Conservation (phyloP, 1,284 basidiomycete genomes). For the Vanrija pseudolonga region DNA sequence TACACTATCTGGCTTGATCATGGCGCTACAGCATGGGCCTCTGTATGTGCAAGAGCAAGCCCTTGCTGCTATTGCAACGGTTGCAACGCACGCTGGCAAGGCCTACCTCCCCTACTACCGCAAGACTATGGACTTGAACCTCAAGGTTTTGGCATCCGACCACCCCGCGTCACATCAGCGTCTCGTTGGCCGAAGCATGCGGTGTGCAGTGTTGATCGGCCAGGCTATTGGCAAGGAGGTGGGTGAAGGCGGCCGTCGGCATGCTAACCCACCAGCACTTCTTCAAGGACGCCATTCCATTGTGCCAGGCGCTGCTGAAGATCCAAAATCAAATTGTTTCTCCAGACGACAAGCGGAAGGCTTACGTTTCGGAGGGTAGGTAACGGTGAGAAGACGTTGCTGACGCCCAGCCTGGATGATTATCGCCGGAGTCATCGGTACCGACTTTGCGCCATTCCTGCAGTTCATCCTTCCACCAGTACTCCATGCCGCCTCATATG, state of each 20-base stretch:
- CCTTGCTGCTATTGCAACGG: conserved; percentile 69
- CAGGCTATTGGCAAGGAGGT: conserved; percentile 64
- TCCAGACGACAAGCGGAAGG: conserved; percentile 28
- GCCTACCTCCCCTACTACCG: conserved; percentile 36
- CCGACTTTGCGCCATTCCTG: conserved; percentile 77
- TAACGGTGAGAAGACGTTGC: neutral
- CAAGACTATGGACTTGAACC: conserved; percentile 29
- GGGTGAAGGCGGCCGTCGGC: neutral
- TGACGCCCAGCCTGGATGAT: conserved; percentile 6
- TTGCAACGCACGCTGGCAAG: conserved; percentile 71
- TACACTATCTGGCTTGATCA: conserved; percentile 9
- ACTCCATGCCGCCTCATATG: conserved; percentile 66
- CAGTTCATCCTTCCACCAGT: conserved; percentile 74
- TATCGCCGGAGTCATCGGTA: conserved; percentile 52
- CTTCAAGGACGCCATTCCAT: conserved; percentile 62
- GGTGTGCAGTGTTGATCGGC: conserved; percentile 75
- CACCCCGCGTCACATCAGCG: conserved; percentile 62
- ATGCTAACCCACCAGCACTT: conserved; percentile 7
- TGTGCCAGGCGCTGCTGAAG: conserved; percentile 68
- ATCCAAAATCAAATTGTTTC: conserved; percentile 62
- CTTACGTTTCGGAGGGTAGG: conserved; percentile 38
- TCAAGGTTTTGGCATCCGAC: conserved; percentile 57
- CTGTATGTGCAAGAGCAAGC: conserved; percentile 76
- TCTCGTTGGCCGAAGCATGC: conserved; percentile 73
- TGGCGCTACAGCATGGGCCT: conserved; percentile 23